phyloP scores from a whole-genome alignment of 2,329 filamentous ascomycete species.

The Sporothrix brunneoviolacea region DNA sequence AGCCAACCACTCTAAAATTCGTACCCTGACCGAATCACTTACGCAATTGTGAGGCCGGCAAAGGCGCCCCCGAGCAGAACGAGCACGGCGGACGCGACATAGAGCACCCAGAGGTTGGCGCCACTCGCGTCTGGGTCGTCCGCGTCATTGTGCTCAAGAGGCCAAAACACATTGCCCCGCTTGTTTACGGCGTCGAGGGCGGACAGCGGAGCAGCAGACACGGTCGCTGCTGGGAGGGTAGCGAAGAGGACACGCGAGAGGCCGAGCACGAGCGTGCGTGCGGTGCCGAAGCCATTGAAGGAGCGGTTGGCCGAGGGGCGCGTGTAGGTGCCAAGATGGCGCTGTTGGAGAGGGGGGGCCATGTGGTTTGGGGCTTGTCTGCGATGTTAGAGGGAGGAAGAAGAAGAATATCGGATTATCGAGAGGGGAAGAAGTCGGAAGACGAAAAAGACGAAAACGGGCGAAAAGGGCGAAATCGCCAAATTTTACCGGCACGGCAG shows the following conservation, averaged over 20 bases:
- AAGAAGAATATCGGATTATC: background rate
- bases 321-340: background rate
- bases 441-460: background rate
- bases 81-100: conserved; percentile 68
- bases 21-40: too few relatives aligned
- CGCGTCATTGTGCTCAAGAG: conserved; percentile 28
- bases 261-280: conserved; percentile 45
- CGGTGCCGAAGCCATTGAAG: conserved; percentile 26
- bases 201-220: conserved; percentile 36
- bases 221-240: conserved; percentile 37
- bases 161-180: background rate
- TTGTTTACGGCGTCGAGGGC: conserved; percentile 15
- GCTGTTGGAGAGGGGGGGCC: conserved; percentile 4
- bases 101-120: conserved; percentile 72
- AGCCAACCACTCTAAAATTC: too few relatives aligned
- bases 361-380: conserved; percentile 2
- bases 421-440: background rate
- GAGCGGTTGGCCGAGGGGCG: background rate
- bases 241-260: conserved; percentile 45
- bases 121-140: conserved; percentile 47
- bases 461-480: too few relatives aligned
- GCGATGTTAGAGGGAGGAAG: background rate
- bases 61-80: conserved; percentile 89
- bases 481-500: too few relatives aligned
- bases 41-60: conserved; percentile 86